Evolutionary conservation across 1,284 basidiomycete genomes (phyloP).

Genomic region (Trametes polyzona): DNA sequence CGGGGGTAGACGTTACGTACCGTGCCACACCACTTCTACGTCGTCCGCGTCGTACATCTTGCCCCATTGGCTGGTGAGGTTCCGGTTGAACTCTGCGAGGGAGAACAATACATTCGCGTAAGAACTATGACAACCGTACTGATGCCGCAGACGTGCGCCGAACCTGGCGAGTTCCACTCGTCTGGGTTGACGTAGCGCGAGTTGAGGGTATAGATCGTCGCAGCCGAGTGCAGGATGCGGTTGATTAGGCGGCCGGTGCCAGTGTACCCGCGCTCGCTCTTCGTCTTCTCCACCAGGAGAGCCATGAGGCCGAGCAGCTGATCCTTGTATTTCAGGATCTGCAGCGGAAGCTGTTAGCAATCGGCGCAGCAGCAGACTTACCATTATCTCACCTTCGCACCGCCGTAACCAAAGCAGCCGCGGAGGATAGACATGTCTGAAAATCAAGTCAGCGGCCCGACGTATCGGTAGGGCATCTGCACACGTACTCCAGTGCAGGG

Average conservation of each 20-base stretch:
- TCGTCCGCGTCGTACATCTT: constrained; percentile 80
- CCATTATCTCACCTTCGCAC: constrained; percentile 51
- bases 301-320: constrained; percentile 72
- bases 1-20: constrained; percentile 41
- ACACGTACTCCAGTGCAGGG: constrained; percentile 89
- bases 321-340: constrained; percentile 76
- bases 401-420: constrained; percentile 78
- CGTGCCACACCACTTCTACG: constrained; percentile 89
- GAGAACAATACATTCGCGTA: not conserved
- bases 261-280: constrained; percentile 90
- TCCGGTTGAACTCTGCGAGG: constrained; percentile 65
- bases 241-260: constrained; percentile 83
- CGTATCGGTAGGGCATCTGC: constrained; percentile 9
- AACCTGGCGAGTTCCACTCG: constrained; percentile 82
- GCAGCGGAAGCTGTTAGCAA: constrained; percentile 1
- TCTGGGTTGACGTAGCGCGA: constrained; percentile 83
- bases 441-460: constrained; percentile 4
- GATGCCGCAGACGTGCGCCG: constrained; percentile 4
- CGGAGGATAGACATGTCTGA: constrained; percentile 81
- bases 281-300: constrained; percentile 78
- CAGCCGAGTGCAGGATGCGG: constrained; percentile 78
- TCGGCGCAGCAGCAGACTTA: constrained; percentile 3
- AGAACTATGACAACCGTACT: not conserved
- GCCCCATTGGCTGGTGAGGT: constrained; percentile 86
- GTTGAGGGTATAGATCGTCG: constrained; percentile 81